Evolutionary conservation across 108 stramenopile genomes (phyloP).

Genomic region (Cyclotella baltica): DNA sequence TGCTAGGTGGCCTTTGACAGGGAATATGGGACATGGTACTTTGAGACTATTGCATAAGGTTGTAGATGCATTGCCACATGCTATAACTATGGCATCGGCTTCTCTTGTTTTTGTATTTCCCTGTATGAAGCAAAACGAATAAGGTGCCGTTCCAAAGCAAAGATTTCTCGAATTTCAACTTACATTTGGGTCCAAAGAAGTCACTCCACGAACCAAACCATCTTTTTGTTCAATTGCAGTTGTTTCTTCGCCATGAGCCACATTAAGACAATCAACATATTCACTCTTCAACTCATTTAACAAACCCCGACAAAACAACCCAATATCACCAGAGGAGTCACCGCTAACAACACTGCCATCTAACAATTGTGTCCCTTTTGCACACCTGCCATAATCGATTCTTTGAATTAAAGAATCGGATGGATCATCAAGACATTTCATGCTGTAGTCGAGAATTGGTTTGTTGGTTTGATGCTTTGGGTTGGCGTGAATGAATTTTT

Average conservation of each 20-base stretch:
- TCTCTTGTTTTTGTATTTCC: slow-evolving; percentile 21
- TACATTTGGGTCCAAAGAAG: slow-evolving; percentile 27
- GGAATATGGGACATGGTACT: slow-evolving; percentile 41
- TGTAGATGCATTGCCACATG: slow-evolving; percentile 40
- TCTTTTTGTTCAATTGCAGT: slow-evolving; percentile 13
- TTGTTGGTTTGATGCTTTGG: slow-evolving; percentile 35
- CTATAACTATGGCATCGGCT: slow-evolving; percentile 32
- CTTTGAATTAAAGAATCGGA: slow-evolving; percentile 37
- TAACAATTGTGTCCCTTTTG: slow-evolving; percentile 30
- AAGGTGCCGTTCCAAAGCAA: neutral
- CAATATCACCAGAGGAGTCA: slow-evolving; percentile 43
- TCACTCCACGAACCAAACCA: slow-evolving; percentile 27
- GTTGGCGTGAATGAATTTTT: slow-evolving; percentile 28
- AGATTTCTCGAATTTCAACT: neutral
- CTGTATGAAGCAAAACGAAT: slow-evolving; percentile 3
- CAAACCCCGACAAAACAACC: slow-evolving; percentile 27
- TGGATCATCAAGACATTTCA: slow-evolving; percentile 51
- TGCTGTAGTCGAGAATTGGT: slow-evolving; percentile 43
- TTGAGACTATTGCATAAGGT: slow-evolving; percentile 28
- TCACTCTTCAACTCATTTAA: slow-evolving; percentile 8
- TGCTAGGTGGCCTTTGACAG: slow-evolving; percentile 42
- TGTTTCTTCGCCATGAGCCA: slow-evolving; percentile 27
- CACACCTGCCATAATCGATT: slow-evolving; percentile 43
- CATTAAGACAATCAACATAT: slow-evolving; percentile 20
- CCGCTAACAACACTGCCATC: slow-evolving; percentile 20